Evolutionary conservation across 1,284 basidiomycete genomes (phyloP).

Genomic region (Apiotrichum veenhuisii): DNA sequence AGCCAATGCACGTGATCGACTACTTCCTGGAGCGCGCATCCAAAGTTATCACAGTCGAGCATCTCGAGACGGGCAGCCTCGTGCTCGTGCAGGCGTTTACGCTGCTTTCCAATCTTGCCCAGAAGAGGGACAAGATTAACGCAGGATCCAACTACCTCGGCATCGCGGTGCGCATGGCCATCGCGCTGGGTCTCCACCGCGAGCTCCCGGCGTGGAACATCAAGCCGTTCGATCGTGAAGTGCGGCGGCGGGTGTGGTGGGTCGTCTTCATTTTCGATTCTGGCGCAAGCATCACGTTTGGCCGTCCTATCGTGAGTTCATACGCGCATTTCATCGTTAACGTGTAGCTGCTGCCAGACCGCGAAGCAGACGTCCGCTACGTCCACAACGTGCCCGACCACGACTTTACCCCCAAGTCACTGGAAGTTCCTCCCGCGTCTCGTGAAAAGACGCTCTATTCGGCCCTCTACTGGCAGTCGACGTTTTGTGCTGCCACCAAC

Average conservation of each 20-base stretch:
- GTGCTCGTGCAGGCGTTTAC: conserved; percentile 29
- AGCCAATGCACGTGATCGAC: conserved; percentile 22
- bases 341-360: conserved; percentile 18
- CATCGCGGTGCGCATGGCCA: conserved; percentile 33
- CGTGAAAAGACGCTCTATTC: conserved; percentile 21
- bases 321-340: not conserved
- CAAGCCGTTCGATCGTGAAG: conserved; percentile 30
- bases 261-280: conserved; percentile 28
- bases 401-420: conserved; percentile 19
- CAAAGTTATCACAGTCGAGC: conserved; percentile 13
- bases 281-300: conserved; percentile 29
- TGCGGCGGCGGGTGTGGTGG: conserved; percentile 33
- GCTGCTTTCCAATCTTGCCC: conserved; percentile 28
- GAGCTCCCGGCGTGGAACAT: conserved; percentile 27
- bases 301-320: conserved; percentile 25
- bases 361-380: conserved; percentile 19
- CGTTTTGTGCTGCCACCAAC: conserved; percentile 17
- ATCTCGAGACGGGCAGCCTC: conserved; percentile 26
- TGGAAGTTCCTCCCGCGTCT: conserved; percentile 5
- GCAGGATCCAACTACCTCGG: conserved; percentile 27
- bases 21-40: conserved; percentile 24
- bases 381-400: conserved; percentile 22
- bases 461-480: conserved; percentile 22
- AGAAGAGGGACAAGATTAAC: conserved; percentile 31
- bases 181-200: conserved; percentile 31